Base-by-base conservation (phyloP, 768 basidiomycete genomes). In the Piloderma croceum region DNA sequence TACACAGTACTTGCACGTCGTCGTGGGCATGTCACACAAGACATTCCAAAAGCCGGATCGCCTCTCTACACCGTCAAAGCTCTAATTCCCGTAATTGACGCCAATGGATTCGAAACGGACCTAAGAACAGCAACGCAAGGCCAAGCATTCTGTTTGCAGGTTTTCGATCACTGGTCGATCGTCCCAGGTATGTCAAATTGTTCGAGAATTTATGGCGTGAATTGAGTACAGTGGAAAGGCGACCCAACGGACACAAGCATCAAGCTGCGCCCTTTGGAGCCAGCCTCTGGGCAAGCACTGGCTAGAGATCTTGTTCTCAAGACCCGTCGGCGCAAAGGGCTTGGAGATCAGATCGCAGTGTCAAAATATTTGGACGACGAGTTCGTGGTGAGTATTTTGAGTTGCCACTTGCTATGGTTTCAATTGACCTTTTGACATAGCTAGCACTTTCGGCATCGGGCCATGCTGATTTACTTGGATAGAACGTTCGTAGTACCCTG, bases 31-130 rank as follows among this genome's bases (percentile, higher is more conserved):
- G 96, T 99, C 49, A 98, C 94, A 1, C 90, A 96, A 59, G 96
- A 99, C 59, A 84, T 90, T 18, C 93, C 96, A 22, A 99, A 98
- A 63, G 92, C 94, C 6, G 96, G 96, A 42, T 97, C 93, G 20
- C 96, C 96, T 17, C 62, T 99, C 38, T 98, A 96, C 67, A 99
- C 96, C 1, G 89, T 99, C 42, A 97, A 99, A 65, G 96, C 96
- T 1, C 73, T 97, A 35, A 98, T 99, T 45, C 96, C 96, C 3
- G 94, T 98, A 34, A 90, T 99, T 47, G 96, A 99, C 58, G 90
- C 96, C 33, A 97, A 97, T 55, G 96, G 96, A 0, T 99, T 99
- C 61, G 96, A 99, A 70, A 96, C 93, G 4, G 96, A 99, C 67
- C 65, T 99, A 58, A 71, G 96, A 53, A 98, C 93, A 35, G 91